Evolutionary conservation across 2,329 filamentous ascomycete genomes (phyloP).

Genomic region (Dothiorella sarmentorum): DNA sequence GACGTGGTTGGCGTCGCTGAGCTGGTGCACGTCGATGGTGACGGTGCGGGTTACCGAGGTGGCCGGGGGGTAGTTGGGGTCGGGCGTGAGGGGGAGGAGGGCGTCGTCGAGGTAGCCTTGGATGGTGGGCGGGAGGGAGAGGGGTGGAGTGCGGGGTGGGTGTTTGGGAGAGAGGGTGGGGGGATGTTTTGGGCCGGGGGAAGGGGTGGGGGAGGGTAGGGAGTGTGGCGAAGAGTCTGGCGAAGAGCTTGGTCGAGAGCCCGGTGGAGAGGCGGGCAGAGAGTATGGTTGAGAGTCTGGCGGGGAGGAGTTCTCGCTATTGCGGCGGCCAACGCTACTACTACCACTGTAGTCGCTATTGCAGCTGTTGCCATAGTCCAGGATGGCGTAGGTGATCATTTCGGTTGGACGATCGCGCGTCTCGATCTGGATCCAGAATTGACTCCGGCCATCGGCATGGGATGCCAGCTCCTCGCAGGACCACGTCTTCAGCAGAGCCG

Average conservation of each 20-base stretch:
- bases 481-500: constrained; percentile 55
- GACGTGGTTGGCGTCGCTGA: constrained; percentile 20
- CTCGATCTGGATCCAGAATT: constrained; percentile 48
- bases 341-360: background rate
- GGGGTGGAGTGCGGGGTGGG: constrained; percentile 24
- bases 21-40: constrained; percentile 28
- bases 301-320: background rate
- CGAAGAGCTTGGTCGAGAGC: background rate
- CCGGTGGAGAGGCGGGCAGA: too few species aligned
- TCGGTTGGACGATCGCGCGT: constrained; percentile 49
- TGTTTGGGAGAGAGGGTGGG: constrained; percentile 18
- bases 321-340: background rate
- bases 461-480: constrained; percentile 40
- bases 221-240: too few species aligned
- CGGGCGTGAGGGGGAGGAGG: constrained; percentile 31
- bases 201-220: background rate
- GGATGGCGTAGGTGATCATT: constrained; percentile 48
- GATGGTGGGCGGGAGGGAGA: constrained; percentile 32
- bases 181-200: background rate
- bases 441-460: constrained; percentile 31
- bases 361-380: constrained; percentile 39
- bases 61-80: constrained; percentile 32
- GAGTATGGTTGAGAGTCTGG: too few species aligned
- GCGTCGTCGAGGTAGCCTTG: constrained; percentile 40
- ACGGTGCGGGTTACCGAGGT: constrained; percentile 35